phyloP scores from a whole-genome alignment of 2,329 filamentous ascomycete species.

The Calonectria pauciramosa region DNA sequence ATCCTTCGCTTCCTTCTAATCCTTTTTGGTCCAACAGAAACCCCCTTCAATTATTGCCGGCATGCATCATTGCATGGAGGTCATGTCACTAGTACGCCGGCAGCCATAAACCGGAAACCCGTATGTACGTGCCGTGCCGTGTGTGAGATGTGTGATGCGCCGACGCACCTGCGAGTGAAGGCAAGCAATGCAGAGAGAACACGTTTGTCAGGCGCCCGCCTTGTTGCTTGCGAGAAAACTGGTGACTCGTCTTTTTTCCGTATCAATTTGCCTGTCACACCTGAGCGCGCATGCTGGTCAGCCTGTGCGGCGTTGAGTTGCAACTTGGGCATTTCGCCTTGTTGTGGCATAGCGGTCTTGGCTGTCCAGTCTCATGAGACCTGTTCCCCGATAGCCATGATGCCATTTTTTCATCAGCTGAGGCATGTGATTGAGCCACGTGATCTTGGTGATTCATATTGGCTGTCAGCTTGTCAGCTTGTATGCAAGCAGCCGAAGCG shows the following conservation, averaged over 20 bases:
- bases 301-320: constrained; percentile 15
- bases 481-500: constrained; percentile 1
- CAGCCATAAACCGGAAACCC: not conserved
- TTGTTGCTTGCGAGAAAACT: not conserved
- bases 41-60: constrained; percentile 9
- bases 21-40: not conserved
- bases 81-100: not conserved
- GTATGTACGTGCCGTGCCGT: constrained; percentile 1
- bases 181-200: not conserved
- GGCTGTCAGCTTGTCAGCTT: constrained; percentile 10
- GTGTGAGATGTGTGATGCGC: not conserved
- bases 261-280: not conserved
- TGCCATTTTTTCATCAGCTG: not conserved
- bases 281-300: not conserved
- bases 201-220: not conserved
- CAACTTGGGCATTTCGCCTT: not conserved
- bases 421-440: not conserved
- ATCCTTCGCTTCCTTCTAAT: constrained; percentile 26
- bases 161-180: not conserved
- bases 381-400: not conserved
- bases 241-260: not conserved
- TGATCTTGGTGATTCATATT: constrained; percentile 14
- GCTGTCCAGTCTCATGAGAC: not conserved
- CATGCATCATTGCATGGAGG: not conserved
- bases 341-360: constrained; percentile 10